Evolutionary conservation across 2,329 filamentous ascomycete species (phyloP).

Genomic region (Botryosphaeria dothidea): DNA sequence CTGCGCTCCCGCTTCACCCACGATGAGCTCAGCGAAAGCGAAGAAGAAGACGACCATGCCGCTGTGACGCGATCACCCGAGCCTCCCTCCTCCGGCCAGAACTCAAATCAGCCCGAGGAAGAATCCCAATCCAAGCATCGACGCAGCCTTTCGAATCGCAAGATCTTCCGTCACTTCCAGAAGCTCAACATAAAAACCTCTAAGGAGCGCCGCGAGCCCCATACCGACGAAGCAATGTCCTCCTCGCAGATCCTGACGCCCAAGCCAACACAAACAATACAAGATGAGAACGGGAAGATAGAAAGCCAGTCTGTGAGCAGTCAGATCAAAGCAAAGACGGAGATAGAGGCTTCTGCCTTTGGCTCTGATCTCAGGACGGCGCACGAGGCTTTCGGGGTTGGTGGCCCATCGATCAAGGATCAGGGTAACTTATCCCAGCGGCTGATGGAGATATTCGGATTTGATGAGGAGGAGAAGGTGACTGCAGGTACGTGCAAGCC

Average conservation of each 20-base stretch:
- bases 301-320: neutral
- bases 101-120: neutral
- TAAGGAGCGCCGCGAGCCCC: constrained; percentile 22
- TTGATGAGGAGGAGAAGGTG: constrained; percentile 79
- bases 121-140: neutral
- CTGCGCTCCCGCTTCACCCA: constrained; percentile 76
- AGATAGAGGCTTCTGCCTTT: constrained; percentile 20
- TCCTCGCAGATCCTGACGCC: constrained; percentile 42
- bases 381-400: constrained; percentile 7
- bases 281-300: constrained; percentile 27
- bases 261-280: constrained; percentile 28
- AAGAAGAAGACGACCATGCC: constrained; percentile 42
- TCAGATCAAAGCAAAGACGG: constrained; percentile 14
- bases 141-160: constrained; percentile 59
- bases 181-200: constrained; percentile 49
- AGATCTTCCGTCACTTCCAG: constrained; percentile 65
- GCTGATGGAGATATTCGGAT: constrained; percentile 67
- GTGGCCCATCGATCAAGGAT: neutral
- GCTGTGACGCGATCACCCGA: neutral
- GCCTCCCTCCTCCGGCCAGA: neutral
- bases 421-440: constrained; percentile 59
- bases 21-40: constrained; percentile 76
- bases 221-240: constrained; percentile 53
- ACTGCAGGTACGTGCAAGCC: constrained; percentile 61
- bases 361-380: constrained; percentile 14